Base-by-base conservation (phyloP, 768 basidiomycete species). In the Trametes gibbosa region DNA sequence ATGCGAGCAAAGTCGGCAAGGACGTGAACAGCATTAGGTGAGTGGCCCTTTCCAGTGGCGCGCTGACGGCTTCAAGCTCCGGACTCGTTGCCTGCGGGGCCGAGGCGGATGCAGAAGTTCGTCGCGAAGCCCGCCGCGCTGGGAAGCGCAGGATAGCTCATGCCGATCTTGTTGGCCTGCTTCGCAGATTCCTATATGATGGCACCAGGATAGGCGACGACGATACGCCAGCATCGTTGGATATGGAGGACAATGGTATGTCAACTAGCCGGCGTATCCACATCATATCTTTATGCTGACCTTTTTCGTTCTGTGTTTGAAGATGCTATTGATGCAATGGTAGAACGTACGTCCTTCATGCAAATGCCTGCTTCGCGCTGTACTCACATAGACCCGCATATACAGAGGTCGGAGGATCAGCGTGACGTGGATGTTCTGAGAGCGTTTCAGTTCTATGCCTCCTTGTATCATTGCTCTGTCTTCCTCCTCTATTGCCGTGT, bases 281-380 rank as follows among this genome's bases (percentile, higher is more conserved):
- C 43, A 27, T 16, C 19, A 25, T 29, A 1, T 37, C 25, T 27
- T 23, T 16, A 19, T 42, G n/a, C 27, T 29, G 32, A 35, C 40
- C 16, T 45, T 56, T 32, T n/a, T 43, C 55, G 34, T 13, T 24
- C 24, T 21, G 19, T 3, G 21, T 10, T 23, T 45, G 13, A 67
- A 86, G 95, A 98, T 71, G 86, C 92, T 7, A 94, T 98, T 74
- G 95, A 98, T 80, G 95, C 95, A 62, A 92, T 95, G 89, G 90
- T 96, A 59, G 93, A 96, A 77, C 94, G 93, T 95, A 77, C 63
- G 86, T 81, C n/a, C 13, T 46, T 29, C 49, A 58, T 62, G 58
- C 34, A 39, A 58, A 29, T 21, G 50, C 56, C 34, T 42, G 24
- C 40, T 50, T 27, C 51, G n/a, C 32, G 17, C n/a, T 25, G 19